Base-by-base conservation (phyloP, 2,329 filamentous ascomycete genomes). In the Aschersonia sp. region DNA sequence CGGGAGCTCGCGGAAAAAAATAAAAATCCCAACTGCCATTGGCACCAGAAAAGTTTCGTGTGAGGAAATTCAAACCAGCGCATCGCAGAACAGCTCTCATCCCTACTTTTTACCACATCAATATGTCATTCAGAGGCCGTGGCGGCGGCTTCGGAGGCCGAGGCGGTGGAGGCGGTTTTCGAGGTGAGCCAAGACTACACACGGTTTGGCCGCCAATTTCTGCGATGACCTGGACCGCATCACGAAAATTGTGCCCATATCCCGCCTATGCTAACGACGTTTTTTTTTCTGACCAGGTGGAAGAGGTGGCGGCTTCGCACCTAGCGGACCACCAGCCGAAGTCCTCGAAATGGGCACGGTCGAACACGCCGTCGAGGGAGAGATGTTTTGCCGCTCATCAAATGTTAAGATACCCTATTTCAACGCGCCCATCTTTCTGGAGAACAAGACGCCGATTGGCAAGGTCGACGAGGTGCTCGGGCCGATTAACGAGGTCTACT, bases 401-500 rank as follows among this genome's bases (percentile, higher is more conserved):
- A 97, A 96, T 75, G 73, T 84, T 59, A 97, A 97, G 72, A 84
- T 98, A 54, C 92, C 92, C 52, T 94, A 94, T 73, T 98, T 98
- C 83, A 97, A 96, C 74, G 92, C 92, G 52, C 88, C 88, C 57
- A 94, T 98, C 67, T 98, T 92, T 72, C 83, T 97, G 60, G 90
- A 97, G 77, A 98, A 97, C 76, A 98, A 97, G 83, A 90, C 85
- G 43, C 75, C 85, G 52, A 80, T 98, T 65, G 92, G 92, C 67
- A 97, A 97, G 71, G 85, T 98, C 63, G 92, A 98, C 71, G 92
- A 98, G 72, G 85, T 98, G 56, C 83, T 98, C 57, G 92, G 92
- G 49, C 90, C 92, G 54, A 86, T 98, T 68, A 97, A 95, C 76
- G 85, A 96, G 69, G 87, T 97, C 60, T 95, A 85, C 75, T 98